Conservation (phyloP, 1,284 basidiomycete genomes). For the Ustilago tritici region DNA sequence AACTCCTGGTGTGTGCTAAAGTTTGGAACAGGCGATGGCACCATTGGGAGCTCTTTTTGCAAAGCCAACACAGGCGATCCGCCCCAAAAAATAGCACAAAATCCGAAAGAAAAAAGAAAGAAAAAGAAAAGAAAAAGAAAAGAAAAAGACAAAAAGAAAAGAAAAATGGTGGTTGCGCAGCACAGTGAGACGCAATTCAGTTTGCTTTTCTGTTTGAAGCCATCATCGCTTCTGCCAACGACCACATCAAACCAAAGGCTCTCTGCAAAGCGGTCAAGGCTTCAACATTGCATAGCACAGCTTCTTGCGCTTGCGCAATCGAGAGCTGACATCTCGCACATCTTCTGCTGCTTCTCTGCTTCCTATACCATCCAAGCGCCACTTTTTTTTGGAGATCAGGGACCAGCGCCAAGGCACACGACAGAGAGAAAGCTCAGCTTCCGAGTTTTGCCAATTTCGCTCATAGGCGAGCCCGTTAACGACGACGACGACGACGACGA, state of each 20-base stretch:
- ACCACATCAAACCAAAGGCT: not conserved
- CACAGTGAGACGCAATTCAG: not conserved
- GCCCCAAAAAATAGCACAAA: not conserved
- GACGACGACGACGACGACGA: too few relatives aligned
- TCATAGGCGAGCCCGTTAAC: not conserved
- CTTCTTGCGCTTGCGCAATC: constrained; percentile 15
- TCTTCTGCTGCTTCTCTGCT: not conserved
- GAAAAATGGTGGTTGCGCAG: not conserved
- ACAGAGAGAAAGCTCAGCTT: constrained; percentile 8
- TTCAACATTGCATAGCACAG: not conserved
- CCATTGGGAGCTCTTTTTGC: constrained; percentile 20
- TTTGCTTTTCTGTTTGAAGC: not conserved
- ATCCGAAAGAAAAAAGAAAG: constrained; percentile 9
- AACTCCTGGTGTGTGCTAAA: not conserved
- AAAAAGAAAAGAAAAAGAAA: not conserved
- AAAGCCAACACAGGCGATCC: constrained; percentile 13
- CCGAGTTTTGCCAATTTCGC: constrained; percentile 5
- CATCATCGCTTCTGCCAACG: constrained; percentile 3
- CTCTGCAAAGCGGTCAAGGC: not conserved
- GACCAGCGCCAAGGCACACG: too few relatives aligned
- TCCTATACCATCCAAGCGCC: not conserved
- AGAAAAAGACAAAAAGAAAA: constrained; percentile 5
- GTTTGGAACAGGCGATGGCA: constrained; percentile 18
- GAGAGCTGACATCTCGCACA: constrained; percentile 1
- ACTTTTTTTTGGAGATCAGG: too few relatives aligned